A percentile compares a stretch with the other conserved stretches of the same genome.
Evolutionary conservation across 352 stramenopile species (phyloP).

Genomic region (Globisporangium rhizosaccharum): DNA sequence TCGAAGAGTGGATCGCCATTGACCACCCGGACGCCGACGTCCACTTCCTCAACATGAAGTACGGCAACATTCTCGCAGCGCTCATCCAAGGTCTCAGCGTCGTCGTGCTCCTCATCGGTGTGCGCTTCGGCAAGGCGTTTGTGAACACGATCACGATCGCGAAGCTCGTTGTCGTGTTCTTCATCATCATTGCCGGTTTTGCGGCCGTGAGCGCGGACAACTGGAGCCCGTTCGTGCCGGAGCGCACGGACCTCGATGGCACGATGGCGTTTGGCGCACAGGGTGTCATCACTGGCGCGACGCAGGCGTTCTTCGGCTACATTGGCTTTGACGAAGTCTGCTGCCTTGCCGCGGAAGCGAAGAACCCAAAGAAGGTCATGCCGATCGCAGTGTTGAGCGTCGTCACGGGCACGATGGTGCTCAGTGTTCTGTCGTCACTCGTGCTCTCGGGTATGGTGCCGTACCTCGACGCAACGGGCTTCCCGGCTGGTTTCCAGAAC

Average conservation of each 20-base stretch:
- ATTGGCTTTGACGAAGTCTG: conserved; percentile 94
- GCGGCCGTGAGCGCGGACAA: conserved; percentile 72
- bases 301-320: conserved; percentile 91
- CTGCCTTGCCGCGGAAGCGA: conserved; percentile 78
- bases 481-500: conserved; percentile 42
- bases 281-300: conserved; percentile 75
- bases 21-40: conserved; percentile 31
- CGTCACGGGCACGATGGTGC: conserved; percentile 55
- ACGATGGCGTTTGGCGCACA: conserved; percentile 36
- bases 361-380: conserved; percentile 74
- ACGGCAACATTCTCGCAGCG: conserved; percentile 38
- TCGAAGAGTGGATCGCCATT: conserved; percentile 56
- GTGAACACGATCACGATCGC: conserved; percentile 78
- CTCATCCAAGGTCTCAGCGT: conserved; percentile 63
- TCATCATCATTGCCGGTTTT: conserved; percentile 88
- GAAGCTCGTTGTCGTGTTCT: conserved; percentile 76
- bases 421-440: conserved; percentile 75
- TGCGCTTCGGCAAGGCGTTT: conserved; percentile 83
- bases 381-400: conserved; percentile 78
- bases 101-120: conserved; percentile 60
- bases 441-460: conserved; percentile 82
- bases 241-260: conserved; percentile 13
- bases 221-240: conserved; percentile 77
- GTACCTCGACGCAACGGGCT: conserved; percentile 38
- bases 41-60: conserved; percentile 46